phyloP scores from a whole-genome alignment of 2,329 filamentous ascomycete genomes.

The Ophiocordyceps polyrhachis-furcata region DNA sequence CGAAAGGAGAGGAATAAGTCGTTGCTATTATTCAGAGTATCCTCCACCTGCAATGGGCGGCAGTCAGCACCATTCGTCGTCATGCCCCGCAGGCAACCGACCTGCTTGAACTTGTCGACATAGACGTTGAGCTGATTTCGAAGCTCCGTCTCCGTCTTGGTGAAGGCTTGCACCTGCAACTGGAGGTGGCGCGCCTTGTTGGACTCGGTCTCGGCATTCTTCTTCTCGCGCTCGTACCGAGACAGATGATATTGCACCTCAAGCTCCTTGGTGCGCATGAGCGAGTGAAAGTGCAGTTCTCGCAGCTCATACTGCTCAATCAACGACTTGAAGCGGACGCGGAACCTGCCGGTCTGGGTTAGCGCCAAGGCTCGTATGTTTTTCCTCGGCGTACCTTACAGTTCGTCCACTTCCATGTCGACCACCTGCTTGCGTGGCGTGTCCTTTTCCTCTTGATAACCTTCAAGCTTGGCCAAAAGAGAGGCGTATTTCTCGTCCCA shows the following conservation, averaged over 20 bases:
- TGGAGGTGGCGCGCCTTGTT: conserved; percentile 71
- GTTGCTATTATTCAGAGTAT: conserved; percentile 96
- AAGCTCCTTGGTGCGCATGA: conserved; percentile 85
- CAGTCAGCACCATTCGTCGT: neutral
- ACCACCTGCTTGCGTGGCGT: conserved; percentile 62
- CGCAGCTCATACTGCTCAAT: conserved; percentile 94
- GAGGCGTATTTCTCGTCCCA: conserved; percentile 73
- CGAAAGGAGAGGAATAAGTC: conserved; percentile 92
- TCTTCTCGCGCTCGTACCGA: conserved; percentile 77
- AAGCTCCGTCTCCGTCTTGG: conserved; percentile 86
- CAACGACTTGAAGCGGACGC: conserved; percentile 79
- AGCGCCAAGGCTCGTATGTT: conserved; percentile 3
- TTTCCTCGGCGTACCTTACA: conserved; percentile 34
- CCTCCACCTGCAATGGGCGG: conserved; percentile 59
- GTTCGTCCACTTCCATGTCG: conserved; percentile 74
- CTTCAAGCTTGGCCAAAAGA: conserved; percentile 68
- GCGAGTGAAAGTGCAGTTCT: conserved; percentile 81
- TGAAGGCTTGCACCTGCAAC: conserved; percentile 82
- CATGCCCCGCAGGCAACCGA: conserved; percentile 23
- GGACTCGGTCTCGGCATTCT: conserved; percentile 66
- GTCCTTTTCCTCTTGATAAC: conserved; percentile 74
- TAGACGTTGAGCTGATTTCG: conserved; percentile 94
- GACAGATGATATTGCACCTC: conserved; percentile 87
- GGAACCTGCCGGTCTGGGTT: conserved; percentile 36
- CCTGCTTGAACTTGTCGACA: conserved; percentile 99